Percentiles rank a stretch among this genome's conserved stretches.
Conservation (phyloP, 257 asterid genomes). For the Plectranthus barbatus region DNA sequence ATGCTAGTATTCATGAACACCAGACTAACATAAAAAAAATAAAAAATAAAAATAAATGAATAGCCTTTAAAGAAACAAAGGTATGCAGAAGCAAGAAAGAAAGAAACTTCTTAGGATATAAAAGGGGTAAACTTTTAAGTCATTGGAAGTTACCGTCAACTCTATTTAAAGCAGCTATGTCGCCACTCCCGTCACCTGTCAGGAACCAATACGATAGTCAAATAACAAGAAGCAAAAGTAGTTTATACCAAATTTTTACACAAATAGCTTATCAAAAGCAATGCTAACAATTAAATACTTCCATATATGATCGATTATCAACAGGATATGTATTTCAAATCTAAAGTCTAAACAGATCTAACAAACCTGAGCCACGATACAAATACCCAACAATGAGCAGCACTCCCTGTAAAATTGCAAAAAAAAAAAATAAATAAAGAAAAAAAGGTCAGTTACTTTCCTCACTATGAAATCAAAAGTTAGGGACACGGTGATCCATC, state of each 20-base stretch:
- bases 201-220: slow-evolving; percentile 1
- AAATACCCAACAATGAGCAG: slow-evolving; percentile 70
- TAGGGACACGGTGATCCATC: neutral
- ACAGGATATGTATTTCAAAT: neutral
- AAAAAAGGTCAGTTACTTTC: too few relatives aligned
- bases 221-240: too few relatives aligned
- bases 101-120: neutral
- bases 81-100: neutral
- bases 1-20: too few relatives aligned
- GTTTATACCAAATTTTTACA: too few relatives aligned
- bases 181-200: slow-evolving; percentile 59
- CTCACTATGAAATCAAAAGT: slow-evolving; percentile 1
- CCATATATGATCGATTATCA: neutral
- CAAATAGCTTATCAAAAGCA: neutral
- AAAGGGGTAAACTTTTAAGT: neutral
- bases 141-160: slow-evolving; percentile 47
- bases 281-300: neutral
- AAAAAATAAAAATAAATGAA: too few relatives aligned
- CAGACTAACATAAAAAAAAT: too few relatives aligned
- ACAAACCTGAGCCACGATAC: slow-evolving; percentile 71
- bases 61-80: neutral
- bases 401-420: slow-evolving; percentile 56
- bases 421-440: neutral
- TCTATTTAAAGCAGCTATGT: slow-evolving; percentile 42
- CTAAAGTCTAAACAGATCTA: slow-evolving; percentile 8